A percentile compares a stretch with the other conserved stretches of the same genome.
These are phyloP conservation scores for Gaeumannomyces sp. DNA, from an alignment of 2,329 filamentous ascomycete species.

Conservation along the genomic window DNA sequence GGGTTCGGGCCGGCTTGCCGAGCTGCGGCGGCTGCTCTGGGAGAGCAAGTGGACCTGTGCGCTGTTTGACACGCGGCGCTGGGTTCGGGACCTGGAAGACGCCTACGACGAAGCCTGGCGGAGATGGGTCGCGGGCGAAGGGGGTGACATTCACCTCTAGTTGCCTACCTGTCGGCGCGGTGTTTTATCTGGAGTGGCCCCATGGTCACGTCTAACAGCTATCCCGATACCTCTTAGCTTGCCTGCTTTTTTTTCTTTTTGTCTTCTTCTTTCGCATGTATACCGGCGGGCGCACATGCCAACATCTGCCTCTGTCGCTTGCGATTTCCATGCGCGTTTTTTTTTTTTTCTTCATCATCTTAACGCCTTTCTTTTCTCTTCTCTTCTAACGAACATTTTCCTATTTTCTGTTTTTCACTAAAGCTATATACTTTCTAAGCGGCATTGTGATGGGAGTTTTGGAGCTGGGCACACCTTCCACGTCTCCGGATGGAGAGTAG, in stretches of 20 bases:
- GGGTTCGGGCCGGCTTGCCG: slow-evolving; percentile 63
- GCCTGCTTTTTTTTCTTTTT: not conserved
- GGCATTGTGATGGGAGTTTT: slow-evolving; percentile 8
- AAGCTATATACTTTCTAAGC: slow-evolving; percentile 2
- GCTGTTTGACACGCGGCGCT: slow-evolving; percentile 84
- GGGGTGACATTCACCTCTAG: slow-evolving; percentile 85
- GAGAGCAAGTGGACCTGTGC: slow-evolving; percentile 78
- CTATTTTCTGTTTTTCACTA: not conserved
- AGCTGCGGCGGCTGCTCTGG: slow-evolving; percentile 77
- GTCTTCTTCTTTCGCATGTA: not conserved
- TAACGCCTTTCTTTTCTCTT: not conserved
- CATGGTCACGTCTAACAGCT: too few species aligned
- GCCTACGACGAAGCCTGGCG: slow-evolving; percentile 87
- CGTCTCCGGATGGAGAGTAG: not conserved
- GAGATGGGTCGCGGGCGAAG: slow-evolving; percentile 76
- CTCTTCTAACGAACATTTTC: not conserved
- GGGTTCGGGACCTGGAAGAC: slow-evolving; percentile 83
- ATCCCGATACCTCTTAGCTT: too few species aligned
- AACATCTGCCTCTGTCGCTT: not conserved
- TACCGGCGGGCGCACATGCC: not conserved
- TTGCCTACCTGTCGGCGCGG: not conserved
- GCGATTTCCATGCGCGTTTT: not conserved
- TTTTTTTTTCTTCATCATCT: not conserved
- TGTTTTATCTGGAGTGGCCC: not conserved
- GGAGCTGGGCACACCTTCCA: slow-evolving; percentile 3